Percentiles rank a stretch among this genome's conserved stretches.
These are phyloP conservation scores for Candida xyloterini DNA, from an alignment of 805 yeast species.

Conservation along the genomic window DNA sequence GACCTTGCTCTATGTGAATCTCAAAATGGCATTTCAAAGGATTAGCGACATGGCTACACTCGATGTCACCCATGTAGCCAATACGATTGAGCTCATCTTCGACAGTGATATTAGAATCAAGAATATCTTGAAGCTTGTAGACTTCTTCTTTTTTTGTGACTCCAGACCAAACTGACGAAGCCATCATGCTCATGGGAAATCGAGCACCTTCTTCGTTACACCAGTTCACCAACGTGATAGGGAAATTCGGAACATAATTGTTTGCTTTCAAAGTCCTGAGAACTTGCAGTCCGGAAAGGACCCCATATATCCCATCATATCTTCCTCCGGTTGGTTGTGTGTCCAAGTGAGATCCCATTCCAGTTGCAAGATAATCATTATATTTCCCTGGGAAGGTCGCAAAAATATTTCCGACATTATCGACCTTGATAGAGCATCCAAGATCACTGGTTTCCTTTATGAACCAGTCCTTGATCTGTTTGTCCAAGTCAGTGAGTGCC, in stretches of 20 bases:
- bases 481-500: slow-evolving; percentile 51
- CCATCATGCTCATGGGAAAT: slow-evolving; percentile 66
- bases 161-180: slow-evolving; percentile 56
- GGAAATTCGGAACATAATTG: slow-evolving; percentile 57
- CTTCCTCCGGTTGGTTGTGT: slow-evolving; percentile 80
- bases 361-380: slow-evolving; percentile 43
- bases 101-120: too few relatives aligned
- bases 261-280: slow-evolving; percentile 62
- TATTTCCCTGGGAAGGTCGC: slow-evolving; percentile 58
- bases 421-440: slow-evolving; percentile 59
- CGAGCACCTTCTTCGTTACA: slow-evolving; percentile 80
- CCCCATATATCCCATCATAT: slow-evolving; percentile 72
- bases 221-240: slow-evolving; percentile 67
- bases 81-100: too few relatives aligned
- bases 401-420: slow-evolving; percentile 67
- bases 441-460: slow-evolving; percentile 45
- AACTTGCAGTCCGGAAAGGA: slow-evolving; percentile 63
- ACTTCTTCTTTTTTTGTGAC: too few relatives aligned
- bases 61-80: too few relatives aligned
- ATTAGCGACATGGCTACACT: too few relatives aligned
- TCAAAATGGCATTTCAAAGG: too few relatives aligned
- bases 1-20: too few relatives aligned
- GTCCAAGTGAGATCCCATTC: slow-evolving; percentile 71
- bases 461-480: slow-evolving; percentile 65
- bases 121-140: too few relatives aligned